Conservation (phyloP, 176 grass and related monocot genomes). For the Eragrostis nindensis region DNA sequence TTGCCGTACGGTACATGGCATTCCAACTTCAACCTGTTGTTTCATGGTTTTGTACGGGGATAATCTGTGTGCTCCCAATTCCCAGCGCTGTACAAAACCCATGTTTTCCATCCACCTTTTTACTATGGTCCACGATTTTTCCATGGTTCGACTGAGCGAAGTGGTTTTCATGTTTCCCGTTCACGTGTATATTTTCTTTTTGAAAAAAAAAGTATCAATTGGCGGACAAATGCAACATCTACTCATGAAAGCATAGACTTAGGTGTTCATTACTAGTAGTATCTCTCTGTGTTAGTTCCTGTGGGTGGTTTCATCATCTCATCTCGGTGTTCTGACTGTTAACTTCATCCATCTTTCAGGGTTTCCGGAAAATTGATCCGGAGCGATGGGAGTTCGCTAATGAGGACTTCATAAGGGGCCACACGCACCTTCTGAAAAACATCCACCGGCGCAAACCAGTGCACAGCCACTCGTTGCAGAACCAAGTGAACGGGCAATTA, state of each 20-base stretch:
- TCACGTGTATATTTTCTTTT: background rate
- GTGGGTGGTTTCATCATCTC: background rate
- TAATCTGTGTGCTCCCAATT: background rate
- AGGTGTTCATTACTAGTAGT: background rate
- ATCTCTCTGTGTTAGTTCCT: background rate
- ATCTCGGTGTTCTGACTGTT: background rate
- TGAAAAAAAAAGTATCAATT: background rate
- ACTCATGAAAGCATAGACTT: background rate
- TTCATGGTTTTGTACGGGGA: background rate
- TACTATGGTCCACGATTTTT: background rate
- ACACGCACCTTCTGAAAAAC: slow-evolving; percentile 71
- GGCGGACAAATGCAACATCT: background rate
- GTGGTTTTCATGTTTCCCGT: background rate
- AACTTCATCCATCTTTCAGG: slow-evolving; percentile 41
- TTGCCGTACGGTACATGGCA: background rate
- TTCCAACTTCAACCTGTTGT: background rate
- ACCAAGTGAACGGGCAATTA: slow-evolving; percentile 38
- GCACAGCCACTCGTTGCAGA: slow-evolving; percentile 79
- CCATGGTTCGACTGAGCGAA: background rate
- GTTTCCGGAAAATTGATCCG: slow-evolving; percentile 77
- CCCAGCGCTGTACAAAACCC: background rate
- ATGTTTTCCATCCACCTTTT: background rate
- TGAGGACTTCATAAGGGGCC: slow-evolving; percentile 73
- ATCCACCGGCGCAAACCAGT: slow-evolving; percentile 86
- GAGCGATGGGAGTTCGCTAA: slow-evolving; percentile 94